These are phyloP conservation scores for Obelidium mucronatum DNA, from an alignment of 192 early-diverging fungal genomes.

Conservation along the genomic window DNA sequence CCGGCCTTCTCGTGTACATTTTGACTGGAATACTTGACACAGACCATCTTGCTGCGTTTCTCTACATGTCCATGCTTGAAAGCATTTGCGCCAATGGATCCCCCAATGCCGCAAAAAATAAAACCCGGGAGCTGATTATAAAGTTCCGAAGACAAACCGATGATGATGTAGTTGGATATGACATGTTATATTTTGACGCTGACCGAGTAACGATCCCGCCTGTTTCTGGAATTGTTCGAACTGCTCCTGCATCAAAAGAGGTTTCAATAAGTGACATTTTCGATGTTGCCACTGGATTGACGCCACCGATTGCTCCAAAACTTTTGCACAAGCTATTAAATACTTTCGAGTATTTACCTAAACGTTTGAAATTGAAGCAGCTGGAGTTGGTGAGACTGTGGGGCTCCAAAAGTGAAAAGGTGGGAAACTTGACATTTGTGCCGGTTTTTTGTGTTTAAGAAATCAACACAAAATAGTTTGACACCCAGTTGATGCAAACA, in stretches of 20 bases:
- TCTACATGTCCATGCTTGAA: constrained; percentile 60
- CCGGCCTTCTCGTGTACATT: constrained; percentile 47
- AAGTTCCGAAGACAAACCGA: constrained; percentile 24
- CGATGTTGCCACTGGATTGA: constrained; percentile 40
- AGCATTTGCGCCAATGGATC: constrained; percentile 3
- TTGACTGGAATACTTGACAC: constrained; percentile 61
- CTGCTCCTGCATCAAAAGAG: neutral
- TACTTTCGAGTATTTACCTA: constrained; percentile 58
- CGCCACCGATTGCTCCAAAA: constrained; percentile 50
- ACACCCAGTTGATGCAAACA: constrained; percentile 62
- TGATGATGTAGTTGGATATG: constrained; percentile 29
- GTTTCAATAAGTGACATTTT: constrained; percentile 42
- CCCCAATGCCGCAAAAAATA: neutral
- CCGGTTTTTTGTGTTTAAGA: neutral
- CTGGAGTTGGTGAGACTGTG: constrained; percentile 58
- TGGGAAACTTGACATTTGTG: constrained; percentile 18
- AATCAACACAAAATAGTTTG: constrained; percentile 40
- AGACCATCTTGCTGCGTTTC: constrained; percentile 55
- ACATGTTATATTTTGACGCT: constrained; percentile 35
- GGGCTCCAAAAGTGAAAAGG: constrained; percentile 57
- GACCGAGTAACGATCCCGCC: neutral
- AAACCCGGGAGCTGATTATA: constrained; percentile 36
- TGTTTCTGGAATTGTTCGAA: neutral
- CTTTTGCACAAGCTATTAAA: constrained; percentile 58
- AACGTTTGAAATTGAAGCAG: constrained; percentile 50